Conservation (phyloP, 2,329 filamentous ascomycete species). For the Dactylellina parvicollis region DNA sequence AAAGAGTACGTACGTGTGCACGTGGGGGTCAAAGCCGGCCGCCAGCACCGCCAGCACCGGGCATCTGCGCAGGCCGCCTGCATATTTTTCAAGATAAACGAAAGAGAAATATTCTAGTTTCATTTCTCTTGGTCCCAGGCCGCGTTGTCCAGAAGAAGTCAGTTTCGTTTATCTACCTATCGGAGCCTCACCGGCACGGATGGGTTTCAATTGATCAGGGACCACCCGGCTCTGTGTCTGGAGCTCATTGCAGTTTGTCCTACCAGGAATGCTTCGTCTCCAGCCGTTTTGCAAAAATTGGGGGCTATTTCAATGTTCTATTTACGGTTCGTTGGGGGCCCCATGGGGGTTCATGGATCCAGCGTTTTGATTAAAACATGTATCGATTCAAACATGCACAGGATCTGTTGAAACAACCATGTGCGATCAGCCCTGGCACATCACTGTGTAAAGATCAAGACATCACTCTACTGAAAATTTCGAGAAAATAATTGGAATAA, state of each 20-base stretch:
- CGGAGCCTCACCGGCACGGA: conserved; percentile 26
- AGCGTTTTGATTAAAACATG: background rate
- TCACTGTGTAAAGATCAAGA: background rate
- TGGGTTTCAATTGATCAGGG: conserved; percentile 6
- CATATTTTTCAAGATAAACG: background rate
- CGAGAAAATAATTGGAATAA: no score
- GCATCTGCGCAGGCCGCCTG: conserved; percentile 4
- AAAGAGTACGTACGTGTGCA: conserved; percentile 33
- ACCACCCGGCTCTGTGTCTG: background rate
- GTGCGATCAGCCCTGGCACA: background rate
- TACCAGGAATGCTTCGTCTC: conserved; percentile 8
- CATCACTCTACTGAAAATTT: no score
- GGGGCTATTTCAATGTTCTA: background rate
- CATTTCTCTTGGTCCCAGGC: background rate
- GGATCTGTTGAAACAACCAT: background rate
- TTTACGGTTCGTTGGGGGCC: background rate
- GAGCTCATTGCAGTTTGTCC: conserved; percentile 35
- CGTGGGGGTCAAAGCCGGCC: conserved; percentile 28
- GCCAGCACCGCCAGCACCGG: conserved; percentile 25
- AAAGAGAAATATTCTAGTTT: background rate
- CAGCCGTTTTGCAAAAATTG: conserved; percentile 2
- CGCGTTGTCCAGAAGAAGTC: conserved; percentile 27
- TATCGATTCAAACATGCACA: background rate
- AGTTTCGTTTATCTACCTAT: conserved; percentile 21
- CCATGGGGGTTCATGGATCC: background rate